Base-by-base conservation (phyloP, 495 filamentous ascomycete species). In the Hypomontagnella submonticulosa region DNA sequence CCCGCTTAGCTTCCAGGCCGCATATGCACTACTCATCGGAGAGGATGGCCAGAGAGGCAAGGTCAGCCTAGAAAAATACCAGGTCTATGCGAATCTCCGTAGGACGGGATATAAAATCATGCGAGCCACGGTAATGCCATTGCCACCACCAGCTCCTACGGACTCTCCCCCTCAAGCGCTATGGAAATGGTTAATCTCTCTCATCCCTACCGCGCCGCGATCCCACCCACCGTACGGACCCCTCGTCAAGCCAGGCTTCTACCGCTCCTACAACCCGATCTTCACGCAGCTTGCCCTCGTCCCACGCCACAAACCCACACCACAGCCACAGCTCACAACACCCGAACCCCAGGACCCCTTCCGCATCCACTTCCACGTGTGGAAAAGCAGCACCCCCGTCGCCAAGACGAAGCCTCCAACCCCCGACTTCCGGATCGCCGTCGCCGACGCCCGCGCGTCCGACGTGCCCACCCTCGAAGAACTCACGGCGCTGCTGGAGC, bases 1-100 rank as follows among this genome's bases (percentile, higher is more conserved):
- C 16, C 92, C 94, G 0, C 89, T 98, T 83, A 95, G 91, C 67
- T 74, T 97, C 27, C 91, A 98, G 75, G 93, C 90, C 4, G 92
- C 90, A 1, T 99, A 97, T 79, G 84, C 95, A 27, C 84, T 89
- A 38, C 87, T 92, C 62, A 83, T 91, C 65, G 91, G 89, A 11
- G 75, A 79, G 13, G 87, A 85, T 55, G 89, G 77, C 4, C 79
- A 85, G 36, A 75, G 80, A n/a, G 86, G 83, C 9, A 86, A 86
- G 63, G 78, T 85, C 47, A 82, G 76, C 51, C 50, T 97, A n/a
- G 93, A 96, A 69, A 84, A 91, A 62, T 98, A 90, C 71, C 87
- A 88, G 19, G 95, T 99, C 2, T 99, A 90, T 70, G 84, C 90
- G 2, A 87, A 91, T 33, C 79, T 99, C 62, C 94, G 88, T 73